These are phyloP conservation scores for Penicillium chermesinum DNA, from an alignment of 495 filamentous ascomycete genomes.

Conservation along the genomic window DNA sequence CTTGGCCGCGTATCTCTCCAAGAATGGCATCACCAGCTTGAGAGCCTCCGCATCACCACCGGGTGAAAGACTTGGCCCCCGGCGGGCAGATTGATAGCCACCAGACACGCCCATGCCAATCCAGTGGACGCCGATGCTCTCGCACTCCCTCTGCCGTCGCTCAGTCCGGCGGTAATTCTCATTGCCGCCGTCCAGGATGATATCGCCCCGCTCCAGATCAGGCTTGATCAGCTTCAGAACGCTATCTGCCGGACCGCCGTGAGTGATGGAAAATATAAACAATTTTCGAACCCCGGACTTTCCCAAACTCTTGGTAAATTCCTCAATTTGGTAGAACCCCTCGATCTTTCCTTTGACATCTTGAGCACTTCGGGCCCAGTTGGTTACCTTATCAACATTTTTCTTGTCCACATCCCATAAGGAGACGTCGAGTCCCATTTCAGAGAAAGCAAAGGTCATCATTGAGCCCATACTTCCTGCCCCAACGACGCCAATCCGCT, in stretches of 20 bases:
- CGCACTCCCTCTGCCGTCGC: slow-evolving; percentile 53
- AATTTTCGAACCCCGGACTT: slow-evolving; percentile 35
- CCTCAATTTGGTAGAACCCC: slow-evolving; percentile 33
- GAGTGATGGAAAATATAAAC: slow-evolving; percentile 65
- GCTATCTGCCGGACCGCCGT: slow-evolving; percentile 61
- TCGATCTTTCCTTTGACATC: slow-evolving; percentile 28
- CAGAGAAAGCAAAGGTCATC: slow-evolving; percentile 62
- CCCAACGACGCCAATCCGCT: slow-evolving; percentile 57
- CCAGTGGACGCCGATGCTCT: slow-evolving; percentile 52
- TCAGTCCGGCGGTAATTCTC: slow-evolving; percentile 68
- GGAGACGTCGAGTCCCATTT: slow-evolving; percentile 55
- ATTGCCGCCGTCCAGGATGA: slow-evolving; percentile 69
- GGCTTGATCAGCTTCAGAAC: slow-evolving; percentile 55
- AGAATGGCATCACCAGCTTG: slow-evolving; percentile 56
- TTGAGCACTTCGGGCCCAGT: slow-evolving; percentile 16
- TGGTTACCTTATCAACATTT: slow-evolving; percentile 40
- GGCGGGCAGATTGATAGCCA: slow-evolving; percentile 63
- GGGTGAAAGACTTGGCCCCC: slow-evolving; percentile 60
- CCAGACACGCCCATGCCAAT: slow-evolving; percentile 67
- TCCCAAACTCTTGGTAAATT: slow-evolving; percentile 38
- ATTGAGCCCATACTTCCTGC: slow-evolving; percentile 62
- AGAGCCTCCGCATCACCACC: slow-evolving; percentile 56
- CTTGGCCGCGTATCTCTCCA: slow-evolving; percentile 58
- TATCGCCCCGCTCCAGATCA: slow-evolving; percentile 56
- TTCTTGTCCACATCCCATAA: slow-evolving; percentile 52